Base-by-base conservation (phyloP, 805 yeast genomes). In the Ogataea philodendri region DNA sequence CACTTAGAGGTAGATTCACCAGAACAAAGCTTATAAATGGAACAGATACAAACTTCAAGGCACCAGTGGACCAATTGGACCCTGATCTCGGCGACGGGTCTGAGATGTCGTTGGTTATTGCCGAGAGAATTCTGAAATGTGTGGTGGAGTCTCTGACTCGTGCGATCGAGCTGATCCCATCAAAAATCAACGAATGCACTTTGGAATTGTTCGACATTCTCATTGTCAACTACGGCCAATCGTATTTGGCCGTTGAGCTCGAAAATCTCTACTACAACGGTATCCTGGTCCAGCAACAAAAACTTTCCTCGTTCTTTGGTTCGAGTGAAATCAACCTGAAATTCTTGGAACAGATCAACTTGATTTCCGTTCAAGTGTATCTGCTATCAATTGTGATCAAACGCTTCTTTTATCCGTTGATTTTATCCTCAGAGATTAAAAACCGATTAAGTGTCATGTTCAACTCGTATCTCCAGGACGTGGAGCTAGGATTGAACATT, bases 111-210 rank as follows among this genome's bases (percentile, higher is more conserved):
- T 54, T 81, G 5, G 49, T 61, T 10, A 62, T 67, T 16, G 78
- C 84, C 2, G 89, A 85, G 45, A 63, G 68, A 3, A 72, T 85
- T 38, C 63, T 87, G 25, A 80, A 78, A 46, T 74, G 84, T 11
- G 72, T 81, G 6, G 81, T 86, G 22, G 97, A 88, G 59, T 72
- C 89, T 1, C 66, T 87, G 4, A 81, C 89, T 2, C 69, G 96
- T 53, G 67, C 82, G 3, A 70, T 85, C 50, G 96, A 87, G 54
- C 64, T 86, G 23, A 69, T 79, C 0, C 85, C 90, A 1, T 63
- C 65, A 17, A 77, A 72, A 39, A 66, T 84, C 2, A 71, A 81
- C 5, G 79, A 72, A 28, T 74, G 78, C 50, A 72, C 86, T 0
- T 61, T 76, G 27, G 88, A 79, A 42, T 59, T 89, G 9, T 65